Evolutionary conservation across 495 filamentous ascomycete genomes (phyloP).

Genomic region (Jackrogersella multiformis): DNA sequence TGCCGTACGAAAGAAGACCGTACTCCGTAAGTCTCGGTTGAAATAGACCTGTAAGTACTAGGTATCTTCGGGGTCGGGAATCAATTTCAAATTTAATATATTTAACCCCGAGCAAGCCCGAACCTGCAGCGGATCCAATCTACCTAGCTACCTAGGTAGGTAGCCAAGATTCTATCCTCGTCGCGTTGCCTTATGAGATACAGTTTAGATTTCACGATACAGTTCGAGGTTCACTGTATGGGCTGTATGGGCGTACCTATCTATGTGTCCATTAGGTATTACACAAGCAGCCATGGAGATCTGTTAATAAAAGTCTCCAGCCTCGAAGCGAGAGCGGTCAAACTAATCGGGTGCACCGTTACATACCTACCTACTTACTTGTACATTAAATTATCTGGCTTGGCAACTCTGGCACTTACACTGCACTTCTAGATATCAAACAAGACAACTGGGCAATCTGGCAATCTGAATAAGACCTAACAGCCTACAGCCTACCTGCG

Average conservation of each 20-base stretch:
- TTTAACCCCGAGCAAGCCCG: conserved; percentile 33
- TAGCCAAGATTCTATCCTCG: neutral
- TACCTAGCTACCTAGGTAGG: neutral
- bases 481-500: neutral
- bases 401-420: no score
- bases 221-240: conserved; percentile 1
- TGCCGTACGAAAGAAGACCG: neutral
- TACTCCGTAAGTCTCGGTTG: neutral
- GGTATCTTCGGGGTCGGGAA: neutral
- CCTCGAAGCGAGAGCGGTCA: conserved; percentile 1
- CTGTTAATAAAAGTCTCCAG: no score
- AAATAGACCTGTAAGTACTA: neutral
- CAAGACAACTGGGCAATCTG: conserved; percentile 6
- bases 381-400: no score
- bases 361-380: neutral
- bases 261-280: neutral
- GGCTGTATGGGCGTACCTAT: no score
- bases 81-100: neutral
- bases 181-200: conserved; percentile 30
- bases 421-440: neutral
- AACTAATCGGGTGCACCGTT: conserved; percentile 16
- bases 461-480: conserved; percentile 12
- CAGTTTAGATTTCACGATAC: conserved; percentile 13
- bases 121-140: conserved; percentile 30
- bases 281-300: no score